phyloP scores from a whole-genome alignment of 129 eudicot genomes.

The Flaveria robusta region DNA sequence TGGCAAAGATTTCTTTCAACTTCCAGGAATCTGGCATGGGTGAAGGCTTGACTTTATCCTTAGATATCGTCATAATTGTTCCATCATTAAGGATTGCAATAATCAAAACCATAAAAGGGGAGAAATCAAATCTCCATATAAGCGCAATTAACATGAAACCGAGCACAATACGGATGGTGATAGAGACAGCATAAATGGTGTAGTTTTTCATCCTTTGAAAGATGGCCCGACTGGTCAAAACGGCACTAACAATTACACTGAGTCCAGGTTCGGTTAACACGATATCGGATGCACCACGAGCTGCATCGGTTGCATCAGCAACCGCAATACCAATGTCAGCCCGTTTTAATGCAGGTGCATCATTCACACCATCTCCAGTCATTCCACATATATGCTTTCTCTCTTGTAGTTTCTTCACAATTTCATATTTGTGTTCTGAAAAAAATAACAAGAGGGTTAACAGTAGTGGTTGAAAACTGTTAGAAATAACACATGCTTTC shows the following conservation, averaged over 20 bases:
- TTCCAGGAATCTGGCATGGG: slow-evolving; percentile 93
- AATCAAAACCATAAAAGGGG: slow-evolving; percentile 91
- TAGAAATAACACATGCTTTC: not conserved
- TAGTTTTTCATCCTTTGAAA: slow-evolving; percentile 96
- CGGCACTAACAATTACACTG: slow-evolving; percentile 82
- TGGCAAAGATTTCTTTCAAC: slow-evolving; percentile 80
- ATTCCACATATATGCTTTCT: slow-evolving; percentile 81
- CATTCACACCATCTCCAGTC: slow-evolving; percentile 97
- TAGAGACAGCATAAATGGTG: slow-evolving; percentile 90
- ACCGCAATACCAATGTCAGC: slow-evolving; percentile 97
- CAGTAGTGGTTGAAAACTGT: not conserved
- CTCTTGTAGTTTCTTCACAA: slow-evolving; percentile 87
- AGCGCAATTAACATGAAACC: slow-evolving; percentile 92
- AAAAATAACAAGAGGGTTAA: not conserved
- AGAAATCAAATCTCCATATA: slow-evolving; percentile 83
- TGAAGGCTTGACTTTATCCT: slow-evolving; percentile 82
- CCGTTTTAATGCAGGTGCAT: slow-evolving; percentile 83
- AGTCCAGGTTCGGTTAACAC: slow-evolving; percentile 89
- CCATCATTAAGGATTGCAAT: slow-evolving; percentile 92
- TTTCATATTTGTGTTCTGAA: slow-evolving; percentile 89
- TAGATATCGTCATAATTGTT: slow-evolving; percentile 92
- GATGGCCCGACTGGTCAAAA: slow-evolving; percentile 82
- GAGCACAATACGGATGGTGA: slow-evolving; percentile 82
- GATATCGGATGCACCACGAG: slow-evolving; percentile 86
- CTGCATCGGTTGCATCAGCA: slow-evolving; percentile 94